phyloP scores from a whole-genome alignment of 805 yeast species.

The Phaffomyces thermotolerans region DNA sequence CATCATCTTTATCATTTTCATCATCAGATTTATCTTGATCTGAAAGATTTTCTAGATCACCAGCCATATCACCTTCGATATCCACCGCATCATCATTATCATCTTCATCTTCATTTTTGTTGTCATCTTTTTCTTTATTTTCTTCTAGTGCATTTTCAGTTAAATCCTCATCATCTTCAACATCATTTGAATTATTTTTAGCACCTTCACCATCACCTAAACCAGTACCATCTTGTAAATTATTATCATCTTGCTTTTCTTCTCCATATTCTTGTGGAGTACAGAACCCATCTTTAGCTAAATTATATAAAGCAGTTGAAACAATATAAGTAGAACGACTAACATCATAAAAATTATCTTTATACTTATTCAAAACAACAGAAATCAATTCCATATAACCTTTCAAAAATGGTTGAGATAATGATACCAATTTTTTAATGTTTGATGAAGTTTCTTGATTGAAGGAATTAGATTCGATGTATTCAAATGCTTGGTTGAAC shows the following conservation, averaged over 20 bases:
- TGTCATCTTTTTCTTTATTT: constrained; percentile 63
- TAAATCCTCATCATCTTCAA: constrained; percentile 87
- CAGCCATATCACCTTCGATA: constrained; percentile 96
- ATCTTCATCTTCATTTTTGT: constrained; percentile 51
- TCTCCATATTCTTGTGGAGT: constrained; percentile 72
- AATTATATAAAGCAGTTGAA: constrained; percentile 43
- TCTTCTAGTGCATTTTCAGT: constrained; percentile 62
- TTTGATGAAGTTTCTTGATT: constrained; percentile 29
- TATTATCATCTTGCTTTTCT: constrained; percentile 57
- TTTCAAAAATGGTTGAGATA: constrained; percentile 55
- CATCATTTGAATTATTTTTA: constrained; percentile 70
- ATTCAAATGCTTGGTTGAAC: constrained; percentile 28
- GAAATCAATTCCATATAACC: constrained; percentile 49
- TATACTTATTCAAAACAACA: constrained; percentile 36
- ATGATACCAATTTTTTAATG: constrained; percentile 42
- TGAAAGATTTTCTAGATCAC: constrained; percentile 74
- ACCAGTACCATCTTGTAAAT: constrained; percentile 81
- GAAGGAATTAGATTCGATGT: constrained; percentile 32
- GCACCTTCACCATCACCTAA: constrained; percentile 93
- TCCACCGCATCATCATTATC: constrained; percentile 85
- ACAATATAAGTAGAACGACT: constrained; percentile 59
- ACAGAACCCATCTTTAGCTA: constrained; percentile 84
- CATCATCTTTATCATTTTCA: constrained; percentile 46
- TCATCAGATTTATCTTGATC: constrained; percentile 55
- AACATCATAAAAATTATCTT: constrained; percentile 42